Base-by-base conservation (phyloP, 2,329 filamentous ascomycete species). In the Colletotrichum sp. region DNA sequence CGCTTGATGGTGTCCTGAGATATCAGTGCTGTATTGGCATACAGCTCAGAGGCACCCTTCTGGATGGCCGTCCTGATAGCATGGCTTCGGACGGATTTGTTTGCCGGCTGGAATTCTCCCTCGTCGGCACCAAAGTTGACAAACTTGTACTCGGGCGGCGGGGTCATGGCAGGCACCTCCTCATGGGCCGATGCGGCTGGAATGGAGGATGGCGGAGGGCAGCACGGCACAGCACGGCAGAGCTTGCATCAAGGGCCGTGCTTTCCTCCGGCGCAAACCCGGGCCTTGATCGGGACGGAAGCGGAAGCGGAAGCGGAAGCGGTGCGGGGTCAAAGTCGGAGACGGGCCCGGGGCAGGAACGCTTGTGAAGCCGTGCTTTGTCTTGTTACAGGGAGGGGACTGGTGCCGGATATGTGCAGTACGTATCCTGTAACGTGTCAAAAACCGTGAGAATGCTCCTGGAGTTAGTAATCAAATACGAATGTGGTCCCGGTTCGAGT, bases 11-110 rank as follows among this genome's bases (percentile, higher is more conserved):
- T 72, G 19, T 61, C 67, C 36, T 69, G 32, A 15, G 73, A 70
- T 19, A 62, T 15, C 15, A 67, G 32, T 11, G 72, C 72, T 32
- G 52, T 76, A n/a, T 66, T 62, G 65, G 63, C 30, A 4, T 52
- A 59, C 36, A 75, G 29, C 30, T 73, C 62, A 12, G 55, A 49
- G n/a, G 63, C 25, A 30, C 62, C 69, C 27, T 30, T 72, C 8
- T 77, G 77, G 19, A 78, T 72, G 19, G 76, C 77, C 4, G 73
- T 78, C 22, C 65, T 65, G 39, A 78, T 78, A 12, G 77, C 77
- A 68, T 78, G 77, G 68, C 77, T 78, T 2, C 77, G 67, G 13
- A 64, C 63, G 5, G 72, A 66, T 30, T 69, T 78, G 70, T 12
- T 70, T n/a, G 76, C 76, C 8, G 73, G 64, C 36, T 61, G 70